Base-by-base conservation (phyloP, 225 moss, liverwort and hornwort genomes). In the Physcomitrellopsis africana region DNA sequence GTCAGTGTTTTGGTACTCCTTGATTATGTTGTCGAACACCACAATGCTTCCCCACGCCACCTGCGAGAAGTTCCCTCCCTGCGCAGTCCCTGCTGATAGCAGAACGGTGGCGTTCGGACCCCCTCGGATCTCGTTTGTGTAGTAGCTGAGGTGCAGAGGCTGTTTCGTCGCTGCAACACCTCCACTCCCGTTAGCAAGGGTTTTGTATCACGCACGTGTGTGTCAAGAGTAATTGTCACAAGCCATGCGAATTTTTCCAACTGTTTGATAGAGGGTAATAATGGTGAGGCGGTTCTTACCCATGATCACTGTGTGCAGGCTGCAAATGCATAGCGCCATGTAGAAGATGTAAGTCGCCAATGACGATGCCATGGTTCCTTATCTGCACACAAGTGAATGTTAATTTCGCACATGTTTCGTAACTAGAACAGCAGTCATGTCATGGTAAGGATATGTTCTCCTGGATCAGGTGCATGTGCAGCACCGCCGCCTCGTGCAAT, bases 81-180 rank as follows among this genome's bases (percentile, higher is more conserved):
- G 51, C 13, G 46, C 49, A 0, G 79, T 56, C 11, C 79, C 73
- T 0, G 79, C 76, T 0, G 79, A 72, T 0, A 37, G 0, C 0
- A 67, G 42, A 20, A 82, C 0, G 0, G 82, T 82, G 7, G 18
- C 11, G 45, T 79, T 49, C 3, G 51, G 12, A 0, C 61, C 60
- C 3, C 60, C 79, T 11, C 6, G 51, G 0, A 1, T 74, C 61
- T 85, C 81, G 2, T 72, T 64, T 3, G 13, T 22, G 47, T 59
- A 81, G 76, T 79, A 85, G 0, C 16, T 75, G 42, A 83, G 45
- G 65, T 78, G 68, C 8, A 10, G 45, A 8, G 2, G 42, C n/a
- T 23, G n/a, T 60, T 42, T 22, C 0, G 10, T 11, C 7, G 49
- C 32, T 48, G 51, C 61, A 60, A 51, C 61, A 7, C 6, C 4